These are phyloP conservation scores for Pseudogymnoascus destructans DNA, from an alignment of 2,329 filamentous ascomycete genomes.

Conservation along the genomic window DNA sequence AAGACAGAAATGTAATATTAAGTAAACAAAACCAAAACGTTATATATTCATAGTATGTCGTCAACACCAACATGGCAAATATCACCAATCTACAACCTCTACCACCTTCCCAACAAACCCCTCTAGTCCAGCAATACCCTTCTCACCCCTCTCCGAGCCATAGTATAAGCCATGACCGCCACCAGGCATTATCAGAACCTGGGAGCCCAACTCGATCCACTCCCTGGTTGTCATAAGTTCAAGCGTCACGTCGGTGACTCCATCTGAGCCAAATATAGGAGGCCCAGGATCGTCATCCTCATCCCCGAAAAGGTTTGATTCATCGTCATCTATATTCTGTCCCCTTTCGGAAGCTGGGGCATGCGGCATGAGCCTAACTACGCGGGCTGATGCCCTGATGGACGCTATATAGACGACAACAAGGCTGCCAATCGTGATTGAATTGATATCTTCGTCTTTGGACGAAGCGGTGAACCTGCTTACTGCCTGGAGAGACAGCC, in stretches of 20 bases:
- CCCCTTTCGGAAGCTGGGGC: constrained; percentile 19
- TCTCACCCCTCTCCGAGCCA: constrained; percentile 40
- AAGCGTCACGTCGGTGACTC: constrained; percentile 42
- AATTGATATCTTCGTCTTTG: constrained; percentile 44
- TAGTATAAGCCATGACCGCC: constrained; percentile 47
- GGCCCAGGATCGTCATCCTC: constrained; percentile 23
- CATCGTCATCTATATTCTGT: constrained; percentile 19
- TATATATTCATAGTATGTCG: constrained; percentile 3
- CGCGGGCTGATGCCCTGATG: constrained; percentile 66
- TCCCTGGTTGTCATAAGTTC: constrained; percentile 58
- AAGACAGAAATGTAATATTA: neutral
- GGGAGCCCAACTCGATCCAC: constrained; percentile 60
- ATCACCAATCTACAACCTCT: constrained; percentile 41
- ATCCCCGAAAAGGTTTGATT: constrained; percentile 33
- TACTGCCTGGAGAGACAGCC: constrained; percentile 47
- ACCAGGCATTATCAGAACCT: constrained; percentile 59
- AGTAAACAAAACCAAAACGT: constrained; percentile 1
- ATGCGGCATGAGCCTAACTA: constrained; percentile 39
- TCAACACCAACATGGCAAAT: neutral
- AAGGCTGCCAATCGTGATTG: constrained; percentile 51
- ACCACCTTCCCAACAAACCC: constrained; percentile 59
- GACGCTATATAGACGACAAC: constrained; percentile 82
- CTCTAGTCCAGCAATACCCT: constrained; percentile 48
- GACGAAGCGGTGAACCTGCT: constrained; percentile 63
- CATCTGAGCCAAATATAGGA: constrained; percentile 29